These are phyloP conservation scores for Trichoderma hamatum DNA, from an alignment of 2,329 filamentous ascomycete species.

Conservation along the genomic window DNA sequence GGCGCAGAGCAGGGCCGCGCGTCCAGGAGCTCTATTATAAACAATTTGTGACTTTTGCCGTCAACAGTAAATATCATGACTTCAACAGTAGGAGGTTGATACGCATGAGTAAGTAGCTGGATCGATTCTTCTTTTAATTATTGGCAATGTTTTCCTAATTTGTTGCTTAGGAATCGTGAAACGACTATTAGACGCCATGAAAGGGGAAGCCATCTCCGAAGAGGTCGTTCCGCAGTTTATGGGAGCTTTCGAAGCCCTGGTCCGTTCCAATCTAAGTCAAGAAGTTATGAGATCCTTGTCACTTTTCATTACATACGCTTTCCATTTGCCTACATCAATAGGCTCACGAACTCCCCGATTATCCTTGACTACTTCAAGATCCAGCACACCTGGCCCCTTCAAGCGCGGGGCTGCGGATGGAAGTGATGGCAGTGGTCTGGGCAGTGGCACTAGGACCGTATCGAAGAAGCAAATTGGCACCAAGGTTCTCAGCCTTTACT, in stretches of 20 bases:
- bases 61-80: conserved; percentile 86
- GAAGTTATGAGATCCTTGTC: conserved; percentile 86
- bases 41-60: conserved; percentile 85
- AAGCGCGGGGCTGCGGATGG: conserved; percentile 45
- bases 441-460: conserved; percentile 44
- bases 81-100: conserved; percentile 88
- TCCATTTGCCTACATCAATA: conserved; percentile 63
- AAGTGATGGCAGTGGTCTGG: conserved; percentile 37
- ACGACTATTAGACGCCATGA: conserved; percentile 84
- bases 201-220: conserved; percentile 75
- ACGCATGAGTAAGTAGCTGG: conserved; percentile 74
- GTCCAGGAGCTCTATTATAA: conserved; percentile 90
- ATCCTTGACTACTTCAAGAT: conserved; percentile 42
- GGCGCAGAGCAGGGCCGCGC: conserved; percentile 75
- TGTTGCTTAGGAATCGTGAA: conserved; percentile 75
- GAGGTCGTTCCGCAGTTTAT: conserved; percentile 78
- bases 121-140: neutral
- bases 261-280: conserved; percentile 78
- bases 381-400: conserved; percentile 46
- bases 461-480: conserved; percentile 73
- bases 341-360: conserved; percentile 56
- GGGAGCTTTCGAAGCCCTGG: conserved; percentile 74
- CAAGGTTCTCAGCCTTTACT: conserved; percentile 76
- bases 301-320: conserved; percentile 88
- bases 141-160: conserved; percentile 13